Base-by-base conservation (phyloP, 257 asterid species). In the Nicotiana tomentosiformis region DNA sequence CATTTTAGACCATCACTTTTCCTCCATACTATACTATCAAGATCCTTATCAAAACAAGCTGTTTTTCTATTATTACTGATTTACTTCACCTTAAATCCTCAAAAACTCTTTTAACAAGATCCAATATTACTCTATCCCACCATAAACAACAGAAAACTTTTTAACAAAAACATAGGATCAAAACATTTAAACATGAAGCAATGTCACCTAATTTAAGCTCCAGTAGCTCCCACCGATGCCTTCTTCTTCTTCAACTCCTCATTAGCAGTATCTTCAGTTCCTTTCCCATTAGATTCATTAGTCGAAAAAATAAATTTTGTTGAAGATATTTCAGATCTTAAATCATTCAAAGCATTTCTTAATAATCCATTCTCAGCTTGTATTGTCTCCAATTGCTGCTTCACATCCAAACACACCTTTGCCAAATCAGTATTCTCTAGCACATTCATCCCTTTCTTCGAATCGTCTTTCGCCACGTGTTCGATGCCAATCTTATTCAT, bases 401-500 rank as follows among this genome's bases (percentile, higher is more conserved):
- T 93, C 81, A 96, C 89, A 49, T 91, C 93, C 94, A 92, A 87
- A 88, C 97, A 94, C 51, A 85, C 93, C 84, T 84, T 92, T 0
- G 91, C 88, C 84, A 93, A 82, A 64, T 90, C 88, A 43, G 82
- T 91, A 37, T 84, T 86, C 78, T 70, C 77, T 14, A 78, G 55
- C 11, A 32, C 16, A 62, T 51, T 74, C 35, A 77, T 90, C 0
- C 64, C 84, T 53, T 56, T 80, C 80, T 87, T 89, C 77, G 84
- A 74, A 4, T 51, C 83, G 8, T 83, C 82, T 76, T 82, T 88
- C 0, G 86, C 76, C 87, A 90, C 91, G 83, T 94, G 97, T 77
- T 93, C 96, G 86, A 96, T 85, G 10, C 97, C 94, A 26, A 96
- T 94, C 86, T 96, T 96, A 89, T 94, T 92, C 98, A 96, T 90